Base-by-base conservation (phyloP, 164 flowering plant genomes). In the Piper betle region DNA sequence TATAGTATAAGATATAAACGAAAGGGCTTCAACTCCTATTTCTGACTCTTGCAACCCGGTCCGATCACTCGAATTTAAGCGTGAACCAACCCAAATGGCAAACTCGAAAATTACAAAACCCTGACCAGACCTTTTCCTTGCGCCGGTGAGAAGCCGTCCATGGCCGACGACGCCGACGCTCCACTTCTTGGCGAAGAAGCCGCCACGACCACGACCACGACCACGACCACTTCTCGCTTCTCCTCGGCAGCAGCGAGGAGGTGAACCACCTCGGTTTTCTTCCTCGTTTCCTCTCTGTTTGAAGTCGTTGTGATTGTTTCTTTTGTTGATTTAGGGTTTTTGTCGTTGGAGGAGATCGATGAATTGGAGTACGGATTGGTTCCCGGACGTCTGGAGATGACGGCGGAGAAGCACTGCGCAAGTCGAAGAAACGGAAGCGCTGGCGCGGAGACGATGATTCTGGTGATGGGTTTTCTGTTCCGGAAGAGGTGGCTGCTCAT, bases 291-390 rank as follows among this genome's bases (percentile, higher is more conserved):
- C 25, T 8, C 38, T 18, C 41, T 37, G 18, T 37, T 61, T 37
- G 48, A 43, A 40, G 55, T n/a, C 54, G 52, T 52, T 37, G 52
- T 2, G 53, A 12, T 8, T 38, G 5, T 37, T 18, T 25, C 12
- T 56, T 15, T 20, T 25, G 37, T 25, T 58, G 13, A 33, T 16
- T 10, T 33, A 87, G 96, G 97, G 16, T 83, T 91, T 71, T 80
- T 87, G 40, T 81, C 90, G 3, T 85, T 91, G 4, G 97, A 91
- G 72, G 97, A 91, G 82, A 79, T 91, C 68, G 91, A 91, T 64
- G 97, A 84, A 52, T 69, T 82, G 16, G 82, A 69, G 57, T 91
- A 84, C 54, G 77, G 78, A 2, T 55, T 55, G 5, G 9, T 53
- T 2, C 70, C 82, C 61, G 76, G 25, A 63, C 81, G 59, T 76